Evolutionary conservation across 371 early-diverging fungal species (phyloP).

Genomic region (Mortierella sp.): DNA sequence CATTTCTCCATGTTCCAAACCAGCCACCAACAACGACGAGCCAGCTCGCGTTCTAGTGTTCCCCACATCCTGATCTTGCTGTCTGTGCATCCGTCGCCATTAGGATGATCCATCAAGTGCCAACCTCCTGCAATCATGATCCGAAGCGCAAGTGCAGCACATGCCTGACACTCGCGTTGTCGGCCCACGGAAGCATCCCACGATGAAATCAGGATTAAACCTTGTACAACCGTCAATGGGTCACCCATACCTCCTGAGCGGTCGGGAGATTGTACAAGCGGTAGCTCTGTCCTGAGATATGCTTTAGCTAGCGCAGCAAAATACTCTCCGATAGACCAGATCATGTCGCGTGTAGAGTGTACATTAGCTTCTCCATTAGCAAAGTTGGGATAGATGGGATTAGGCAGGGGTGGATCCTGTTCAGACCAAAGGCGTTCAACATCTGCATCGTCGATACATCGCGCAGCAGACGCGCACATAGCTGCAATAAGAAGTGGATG

Average conservation of each 20-base stretch:
- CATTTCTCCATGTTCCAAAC: constrained; percentile 54
- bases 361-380: constrained; percentile 52
- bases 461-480: constrained; percentile 51
- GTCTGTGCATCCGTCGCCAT: constrained; percentile 55
- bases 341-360: constrained; percentile 48
- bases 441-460: constrained; percentile 51
- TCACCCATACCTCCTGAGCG: constrained; percentile 54
- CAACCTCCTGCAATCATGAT: constrained; percentile 58
- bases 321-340: constrained; percentile 54
- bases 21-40: constrained; percentile 57
- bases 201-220: constrained; percentile 50
- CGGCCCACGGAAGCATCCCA: constrained; percentile 57
- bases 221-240: constrained; percentile 55
- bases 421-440: constrained; percentile 52
- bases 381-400: constrained; percentile 45
- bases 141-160: constrained; percentile 49
- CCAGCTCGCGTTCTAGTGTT: constrained; percentile 55
- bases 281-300: constrained; percentile 50
- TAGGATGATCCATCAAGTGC: constrained; percentile 56
- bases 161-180: constrained; percentile 54
- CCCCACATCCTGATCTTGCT: constrained; percentile 56
- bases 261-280: constrained; percentile 52
- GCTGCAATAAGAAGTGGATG: constrained; percentile 50
- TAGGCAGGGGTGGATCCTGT: constrained; percentile 54
- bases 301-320: constrained; percentile 53